phyloP scores from a whole-genome alignment of 306 rosid genomes.

The Cicer bijugum region DNA sequence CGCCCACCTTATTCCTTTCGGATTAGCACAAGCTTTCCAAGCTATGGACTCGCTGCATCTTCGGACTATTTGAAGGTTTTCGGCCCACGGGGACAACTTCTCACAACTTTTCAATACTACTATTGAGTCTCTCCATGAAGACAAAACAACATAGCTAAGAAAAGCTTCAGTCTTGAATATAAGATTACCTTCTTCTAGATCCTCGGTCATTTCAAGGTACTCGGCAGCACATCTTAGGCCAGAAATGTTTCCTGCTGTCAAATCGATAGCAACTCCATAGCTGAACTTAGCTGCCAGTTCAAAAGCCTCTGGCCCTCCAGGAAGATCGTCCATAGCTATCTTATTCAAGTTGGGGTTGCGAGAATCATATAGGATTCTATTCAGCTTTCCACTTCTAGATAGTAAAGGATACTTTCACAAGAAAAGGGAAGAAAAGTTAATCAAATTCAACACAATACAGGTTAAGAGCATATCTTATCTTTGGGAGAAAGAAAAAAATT shows the following conservation, averaged over 20 bases:
- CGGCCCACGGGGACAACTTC: conserved; percentile 97
- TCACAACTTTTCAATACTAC: conserved; percentile 89
- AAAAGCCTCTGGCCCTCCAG: conserved; percentile 88
- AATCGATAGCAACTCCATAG: conserved; percentile 88
- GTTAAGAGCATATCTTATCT: background rate
- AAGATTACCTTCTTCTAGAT: conserved; percentile 95
- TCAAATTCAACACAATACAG: conserved; percentile 38
- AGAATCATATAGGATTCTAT: conserved; percentile 78
- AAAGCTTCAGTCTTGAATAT: conserved; percentile 97
- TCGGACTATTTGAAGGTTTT: conserved; percentile 89
- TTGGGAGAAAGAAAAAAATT: background rate
- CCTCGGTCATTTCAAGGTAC: conserved; percentile 96
- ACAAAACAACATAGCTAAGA: conserved; percentile 92
- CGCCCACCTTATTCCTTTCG: conserved; percentile 96
- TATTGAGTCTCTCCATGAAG: conserved; percentile 98
- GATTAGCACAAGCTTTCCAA: conserved; percentile 97
- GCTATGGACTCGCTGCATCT: conserved; percentile 97
- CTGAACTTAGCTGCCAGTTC: conserved; percentile 89
- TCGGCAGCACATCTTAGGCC: conserved; percentile 96
- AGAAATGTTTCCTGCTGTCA: conserved; percentile 88
- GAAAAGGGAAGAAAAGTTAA: conserved; percentile 24
- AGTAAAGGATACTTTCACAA: conserved; percentile 80
- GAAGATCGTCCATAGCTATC: conserved; percentile 77
- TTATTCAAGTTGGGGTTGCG: conserved; percentile 64
- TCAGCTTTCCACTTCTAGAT: conserved; percentile 93